These are phyloP conservation scores for Alternaria arborescens DNA, from an alignment of 2,329 filamentous ascomycete species.

Conservation along the genomic window DNA sequence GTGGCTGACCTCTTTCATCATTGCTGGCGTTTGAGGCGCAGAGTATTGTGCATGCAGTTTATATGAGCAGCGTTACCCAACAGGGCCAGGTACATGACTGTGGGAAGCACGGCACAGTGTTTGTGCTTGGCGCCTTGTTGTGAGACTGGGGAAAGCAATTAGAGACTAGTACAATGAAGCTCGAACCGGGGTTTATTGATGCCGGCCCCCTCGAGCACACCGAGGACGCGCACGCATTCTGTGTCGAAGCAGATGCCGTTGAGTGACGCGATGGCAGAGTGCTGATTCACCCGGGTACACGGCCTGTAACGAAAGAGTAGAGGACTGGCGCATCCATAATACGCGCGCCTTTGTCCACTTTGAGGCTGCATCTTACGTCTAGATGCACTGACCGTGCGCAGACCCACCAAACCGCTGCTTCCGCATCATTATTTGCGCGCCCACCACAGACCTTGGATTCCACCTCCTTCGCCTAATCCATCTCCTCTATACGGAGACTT, in stretches of 20 bases:
- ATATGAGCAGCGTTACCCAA: neutral
- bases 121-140: slow-evolving; percentile 1
- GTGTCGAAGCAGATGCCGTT: neutral
- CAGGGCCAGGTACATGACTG: neutral
- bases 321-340: neutral
- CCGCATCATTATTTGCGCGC: slow-evolving; percentile 22
- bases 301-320: neutral
- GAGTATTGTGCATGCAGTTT: neutral
- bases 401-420: slow-evolving; percentile 12
- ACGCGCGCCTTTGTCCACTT: slow-evolving; percentile 1
- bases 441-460: slow-evolving; percentile 1
- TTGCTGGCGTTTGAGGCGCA: neutral
- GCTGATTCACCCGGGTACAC: neutral
- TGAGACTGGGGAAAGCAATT: slow-evolving; percentile 6
- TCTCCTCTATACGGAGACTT: slow-evolving; percentile 10
- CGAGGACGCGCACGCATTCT: neutral
- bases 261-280: neutral
- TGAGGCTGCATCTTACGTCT: neutral
- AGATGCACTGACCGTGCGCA: slow-evolving; percentile 1
- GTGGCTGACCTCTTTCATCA: neutral
- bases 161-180: neutral
- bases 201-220: neutral
- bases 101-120: neutral
- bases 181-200: neutral
- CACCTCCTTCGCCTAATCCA: slow-evolving; percentile 8